Evolutionary conservation across 331 rosid species (phyloP), one percentile per base, ranked within the genome.

Genomic region (Cucumis variabilis): DNA sequence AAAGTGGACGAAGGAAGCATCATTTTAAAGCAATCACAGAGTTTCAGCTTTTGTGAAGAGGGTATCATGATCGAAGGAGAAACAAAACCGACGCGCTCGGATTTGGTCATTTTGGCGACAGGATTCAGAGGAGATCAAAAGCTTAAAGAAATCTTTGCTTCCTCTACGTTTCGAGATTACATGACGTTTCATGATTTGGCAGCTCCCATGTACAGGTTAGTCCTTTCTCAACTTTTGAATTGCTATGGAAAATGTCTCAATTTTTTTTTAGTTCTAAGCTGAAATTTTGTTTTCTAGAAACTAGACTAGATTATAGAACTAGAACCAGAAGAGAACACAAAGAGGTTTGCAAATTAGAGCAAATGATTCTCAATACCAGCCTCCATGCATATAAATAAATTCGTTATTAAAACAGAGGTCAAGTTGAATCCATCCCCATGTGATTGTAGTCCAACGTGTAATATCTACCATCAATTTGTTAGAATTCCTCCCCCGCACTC

Each of bases 1-100:
- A 89, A 88, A 87, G 98, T 94, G 10, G 92, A 90, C 74, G 93
- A 94, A 82, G 96, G 97, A 70, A 93, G 96, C 68, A 93, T 95
- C 44, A 33, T 91, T 9, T 66, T 95, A 62, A 95, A 91, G 81
- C 89, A 94, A 84, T 89, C 90, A 23, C 79, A 87, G 0, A 90
- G 91, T 70, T 92, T 94, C 74, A 66, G 93, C 75, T 95, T 95
- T 86, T 87, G 90, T 83, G 62, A 89, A 75, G 89, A 91, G 19
- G 98, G 96, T 14, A 33, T 95, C 88, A 5, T 91, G 90, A 82
- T 91, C 41, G 92, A 90, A 19, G 97, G 92, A 12, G 94, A 94
- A 28, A 85, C 24, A 28, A n/a, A 87, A 0, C 87, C 92, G 48
- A 37, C 75, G 11, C 48, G 87, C 80, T 89, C 91, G 1, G 97